These are phyloP conservation scores for Claviceps sp. DNA, from an alignment of 2,329 filamentous ascomycete species.

Conservation along the genomic window DNA sequence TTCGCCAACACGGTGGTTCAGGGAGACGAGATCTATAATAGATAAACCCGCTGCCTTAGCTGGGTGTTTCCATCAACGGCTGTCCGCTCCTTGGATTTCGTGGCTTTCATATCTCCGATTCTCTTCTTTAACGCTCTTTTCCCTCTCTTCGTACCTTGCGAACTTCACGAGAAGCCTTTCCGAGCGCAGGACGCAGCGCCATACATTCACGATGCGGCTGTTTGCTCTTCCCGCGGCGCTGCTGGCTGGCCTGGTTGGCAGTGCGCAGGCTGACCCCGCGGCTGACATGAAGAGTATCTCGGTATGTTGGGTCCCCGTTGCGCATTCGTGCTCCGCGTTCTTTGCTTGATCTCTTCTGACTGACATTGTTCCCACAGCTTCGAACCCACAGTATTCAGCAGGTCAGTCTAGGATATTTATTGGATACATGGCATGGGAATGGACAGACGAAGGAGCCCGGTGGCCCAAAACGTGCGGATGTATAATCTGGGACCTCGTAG, in stretches of 20 bases:
- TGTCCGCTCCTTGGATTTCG: not conserved
- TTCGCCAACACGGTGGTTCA: not conserved
- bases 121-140: not conserved
- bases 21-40: not conserved
- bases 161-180: not conserved
- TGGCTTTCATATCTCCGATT: not conserved
- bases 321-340: no score
- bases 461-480: not conserved
- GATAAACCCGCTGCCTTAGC: slow-evolving; percentile 6
- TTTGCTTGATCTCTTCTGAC: not conserved
- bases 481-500: not conserved
- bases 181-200: not conserved
- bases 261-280: slow-evolving; percentile 34
- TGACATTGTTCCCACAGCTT: slow-evolving; percentile 39
- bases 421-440: not conserved
- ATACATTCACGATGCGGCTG: slow-evolving; percentile 29
- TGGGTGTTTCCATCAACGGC: slow-evolving; percentile 3
- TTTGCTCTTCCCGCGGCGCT: slow-evolving; percentile 33
- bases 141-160: not conserved
- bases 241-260: slow-evolving; percentile 37
- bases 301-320: slow-evolving; percentile 19
- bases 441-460: not conserved
- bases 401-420: slow-evolving; percentile 36
- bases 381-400: slow-evolving; percentile 73
- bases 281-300: slow-evolving; percentile 38